Percentiles rank a stretch among this genome's conserved stretches.
phyloP scores from a whole-genome alignment of 2,329 filamentous ascomycete genomes.

The Pseudonectria buxi region DNA sequence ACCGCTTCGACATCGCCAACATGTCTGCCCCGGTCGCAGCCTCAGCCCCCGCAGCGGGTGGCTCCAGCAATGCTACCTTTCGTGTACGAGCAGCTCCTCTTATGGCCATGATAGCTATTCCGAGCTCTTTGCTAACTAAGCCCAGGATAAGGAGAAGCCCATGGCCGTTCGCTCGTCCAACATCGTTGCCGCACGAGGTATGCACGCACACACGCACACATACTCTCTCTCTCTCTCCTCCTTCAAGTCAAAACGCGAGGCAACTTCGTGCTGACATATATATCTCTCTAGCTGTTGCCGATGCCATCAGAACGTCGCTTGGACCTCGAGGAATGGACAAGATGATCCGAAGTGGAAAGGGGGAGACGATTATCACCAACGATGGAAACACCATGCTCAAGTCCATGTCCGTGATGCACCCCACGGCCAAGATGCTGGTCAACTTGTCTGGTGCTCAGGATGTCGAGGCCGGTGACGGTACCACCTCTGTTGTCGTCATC shows the following conservation, averaged over 20 bases:
- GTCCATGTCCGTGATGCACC: conserved; percentile 98
- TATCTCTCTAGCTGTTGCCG: conserved; percentile 67
- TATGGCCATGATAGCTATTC: conserved; percentile 21
- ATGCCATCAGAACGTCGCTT: conserved; percentile 94
- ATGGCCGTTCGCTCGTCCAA: conserved; percentile 93
- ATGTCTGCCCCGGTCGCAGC: conserved; percentile 37
- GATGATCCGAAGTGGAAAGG: conserved; percentile 96
- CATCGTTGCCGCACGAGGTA: conserved; percentile 94
- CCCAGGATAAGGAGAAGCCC: conserved; percentile 90
- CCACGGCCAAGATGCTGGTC: conserved; percentile 98
- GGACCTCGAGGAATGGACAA: conserved; percentile 98
- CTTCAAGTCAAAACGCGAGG: not conserved
- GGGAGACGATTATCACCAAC: conserved; percentile 98
- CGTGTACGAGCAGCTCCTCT: conserved; percentile 38
- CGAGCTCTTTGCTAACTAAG: conserved; percentile 32
- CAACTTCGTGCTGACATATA: conserved; percentile 12
- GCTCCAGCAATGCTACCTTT: conserved; percentile 48
- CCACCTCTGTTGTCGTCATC: conserved; percentile 96
- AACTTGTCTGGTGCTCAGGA: conserved; percentile 96
- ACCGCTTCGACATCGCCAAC: conserved; percentile 31
- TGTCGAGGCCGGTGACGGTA: conserved; percentile 96
- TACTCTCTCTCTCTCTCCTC: no score
- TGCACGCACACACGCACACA: no score
- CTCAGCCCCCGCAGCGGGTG: conserved; percentile 26
- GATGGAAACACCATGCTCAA: conserved; percentile 99